Base-by-base conservation (phyloP, 352 stramenopile species). In the Phytopythium aichiense region DNA sequence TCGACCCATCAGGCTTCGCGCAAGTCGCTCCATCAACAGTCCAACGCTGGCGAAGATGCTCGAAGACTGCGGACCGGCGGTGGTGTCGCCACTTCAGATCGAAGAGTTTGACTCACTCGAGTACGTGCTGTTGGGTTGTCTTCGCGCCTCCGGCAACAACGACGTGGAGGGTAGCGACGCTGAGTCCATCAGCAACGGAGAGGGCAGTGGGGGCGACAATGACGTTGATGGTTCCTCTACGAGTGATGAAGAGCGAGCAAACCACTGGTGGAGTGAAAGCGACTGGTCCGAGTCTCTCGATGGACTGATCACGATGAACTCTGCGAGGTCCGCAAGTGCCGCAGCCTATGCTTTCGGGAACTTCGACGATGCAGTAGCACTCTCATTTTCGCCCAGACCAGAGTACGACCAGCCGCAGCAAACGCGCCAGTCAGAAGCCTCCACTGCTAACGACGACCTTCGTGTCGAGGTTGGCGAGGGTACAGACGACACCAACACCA, bases 301-400 rank as follows among this genome's bases (percentile, higher is more conserved):
- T 18, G 33, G 53, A 58, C 49, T 58, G 53, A 58, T 58, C 18
- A 48, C 53, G 23, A 58, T 48, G 53, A 58, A 48, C n/a, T 18
- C 30, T 1, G 51, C 30, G 6, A 31, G 30, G 30, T 18, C 31
- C 15, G 51, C 2, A 43, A 30, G 28, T 18, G 22, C 11, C 15
- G 23, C 30, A 22, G 7, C 30, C 4, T 5, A 40, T 7, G 20
- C 31, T 2, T 25, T 4, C 15, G 30, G 30, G 35, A 3, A 7
- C 50, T 13, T 12, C 7, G 7, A 49, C 20, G 42, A 12, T 25
- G 20, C 31, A 18, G 2, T 11, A 22, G 30, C 25, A 40, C 18
- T 43, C 30, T 15, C 51, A 22, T n/a, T 56, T 40, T 9, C 18
- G 2, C 31, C 11, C 22, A n/a, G 9, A 45, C 51, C 25, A 23